A percentile compares a stretch with the other conserved stretches of the same genome.
These are phyloP conservation scores for Phytophthora chlamydospora DNA, from an alignment of 352 stramenopile species.

Conservation along the genomic window DNA sequence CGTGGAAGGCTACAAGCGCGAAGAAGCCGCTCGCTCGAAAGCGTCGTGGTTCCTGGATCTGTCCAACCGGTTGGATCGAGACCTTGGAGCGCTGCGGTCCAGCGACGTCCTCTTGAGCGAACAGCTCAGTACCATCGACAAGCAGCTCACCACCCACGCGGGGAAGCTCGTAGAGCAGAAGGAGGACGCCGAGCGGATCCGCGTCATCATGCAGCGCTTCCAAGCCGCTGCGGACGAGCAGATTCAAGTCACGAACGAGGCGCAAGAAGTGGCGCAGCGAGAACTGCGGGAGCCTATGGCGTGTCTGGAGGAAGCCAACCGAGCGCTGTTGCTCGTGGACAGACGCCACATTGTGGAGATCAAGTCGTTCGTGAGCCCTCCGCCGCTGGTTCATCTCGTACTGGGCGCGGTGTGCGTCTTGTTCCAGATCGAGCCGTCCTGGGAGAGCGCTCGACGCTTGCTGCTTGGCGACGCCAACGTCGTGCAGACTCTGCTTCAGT, in stretches of 20 bases:
- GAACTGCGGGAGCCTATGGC: conserved; percentile 68
- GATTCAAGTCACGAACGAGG: conserved; percentile 66
- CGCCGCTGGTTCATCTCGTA: conserved; percentile 71
- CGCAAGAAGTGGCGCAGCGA: conserved; percentile 53
- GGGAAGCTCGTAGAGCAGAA: conserved; percentile 43
- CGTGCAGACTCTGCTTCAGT: conserved; percentile 70
- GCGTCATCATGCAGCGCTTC: conserved; percentile 64
- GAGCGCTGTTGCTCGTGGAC: conserved; percentile 63
- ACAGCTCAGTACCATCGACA: conserved; percentile 17
- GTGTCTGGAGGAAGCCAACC: conserved; percentile 75
- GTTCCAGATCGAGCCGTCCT: conserved; percentile 71
- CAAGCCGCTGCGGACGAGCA: conserved; percentile 68
- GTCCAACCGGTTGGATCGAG: conserved; percentile 29
- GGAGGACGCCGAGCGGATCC: conserved; percentile 51
- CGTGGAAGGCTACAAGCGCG: conserved; percentile 19
- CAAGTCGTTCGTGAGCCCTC: conserved; percentile 83
- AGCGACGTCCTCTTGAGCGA: conserved; percentile 30
- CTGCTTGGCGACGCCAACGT: conserved; percentile 69
- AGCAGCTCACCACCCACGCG: conserved; percentile 39
- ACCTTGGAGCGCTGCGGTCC: conserved; percentile 24
- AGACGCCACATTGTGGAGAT: conserved; percentile 82
- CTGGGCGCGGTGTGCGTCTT: conserved; percentile 76
- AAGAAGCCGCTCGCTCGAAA: conserved; percentile 26
- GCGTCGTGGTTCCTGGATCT: conserved; percentile 32
- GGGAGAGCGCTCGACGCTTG: conserved; percentile 72